A percentile compares a stretch with the other conserved stretches of the same genome.
phyloP scores from a whole-genome alignment of 2,329 filamentous ascomycete species.

The Mycosphaerella sp. region DNA sequence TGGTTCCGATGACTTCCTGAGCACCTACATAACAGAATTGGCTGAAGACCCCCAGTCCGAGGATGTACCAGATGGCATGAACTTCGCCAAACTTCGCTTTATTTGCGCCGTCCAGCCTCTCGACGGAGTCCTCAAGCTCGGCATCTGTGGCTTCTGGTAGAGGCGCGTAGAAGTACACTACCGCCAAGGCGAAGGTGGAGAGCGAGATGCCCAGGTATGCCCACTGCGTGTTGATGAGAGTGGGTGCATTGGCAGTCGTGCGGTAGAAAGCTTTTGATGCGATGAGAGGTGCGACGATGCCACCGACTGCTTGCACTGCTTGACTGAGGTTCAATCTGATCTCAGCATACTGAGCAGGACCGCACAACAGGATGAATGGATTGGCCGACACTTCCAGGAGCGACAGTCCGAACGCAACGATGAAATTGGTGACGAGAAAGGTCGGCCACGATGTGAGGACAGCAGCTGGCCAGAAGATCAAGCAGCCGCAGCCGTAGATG shows the following conservation, averaged over 20 bases:
- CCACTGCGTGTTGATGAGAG: slow-evolving; percentile 57
- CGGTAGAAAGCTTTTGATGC: slow-evolving; percentile 53
- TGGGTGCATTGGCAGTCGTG: slow-evolving; percentile 42
- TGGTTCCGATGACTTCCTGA: slow-evolving; percentile 51
- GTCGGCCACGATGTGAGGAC: slow-evolving; percentile 56
- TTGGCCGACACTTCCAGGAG: slow-evolving; percentile 56
- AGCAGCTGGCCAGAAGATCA: slow-evolving; percentile 60
- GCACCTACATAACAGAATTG: slow-evolving; percentile 57
- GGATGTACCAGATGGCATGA: slow-evolving; percentile 51
- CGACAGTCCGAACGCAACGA: slow-evolving; percentile 54
- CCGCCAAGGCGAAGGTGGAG: slow-evolving; percentile 53
- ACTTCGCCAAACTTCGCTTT: slow-evolving; percentile 40
- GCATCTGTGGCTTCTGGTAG: slow-evolving; percentile 57
- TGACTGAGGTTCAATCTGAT: slow-evolving; percentile 56
- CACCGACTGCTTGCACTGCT: slow-evolving; percentile 55
- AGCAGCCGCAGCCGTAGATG: slow-evolving; percentile 56
- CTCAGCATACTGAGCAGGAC: slow-evolving; percentile 55
- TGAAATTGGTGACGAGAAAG: slow-evolving; percentile 57
- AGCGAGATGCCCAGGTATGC: slow-evolving; percentile 58
- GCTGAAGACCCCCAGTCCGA: slow-evolving; percentile 49
- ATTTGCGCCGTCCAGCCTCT: slow-evolving; percentile 47
- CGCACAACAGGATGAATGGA: slow-evolving; percentile 57
- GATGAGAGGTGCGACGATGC: slow-evolving; percentile 53
- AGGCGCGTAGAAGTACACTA: slow-evolving; percentile 56
- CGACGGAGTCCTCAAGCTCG: slow-evolving; percentile 51